Conservation (phyloP, 2,329 filamentous ascomycete genomes). For the Leptosphaerulina australis region DNA sequence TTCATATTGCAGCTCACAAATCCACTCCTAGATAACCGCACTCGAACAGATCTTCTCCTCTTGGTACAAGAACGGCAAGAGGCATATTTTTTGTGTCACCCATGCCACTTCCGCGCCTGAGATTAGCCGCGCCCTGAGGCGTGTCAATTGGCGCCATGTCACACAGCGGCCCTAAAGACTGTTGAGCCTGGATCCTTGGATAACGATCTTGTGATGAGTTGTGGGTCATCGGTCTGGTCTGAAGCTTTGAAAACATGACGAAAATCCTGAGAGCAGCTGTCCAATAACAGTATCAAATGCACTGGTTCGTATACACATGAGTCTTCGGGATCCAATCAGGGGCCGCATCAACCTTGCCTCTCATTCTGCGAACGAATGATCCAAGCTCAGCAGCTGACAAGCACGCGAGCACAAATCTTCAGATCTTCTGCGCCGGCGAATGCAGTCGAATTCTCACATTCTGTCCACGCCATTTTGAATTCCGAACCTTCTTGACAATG, state of each 20-base stretch:
- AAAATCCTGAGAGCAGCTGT: neutral
- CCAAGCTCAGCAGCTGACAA: slow-evolving; percentile 17
- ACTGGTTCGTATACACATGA: neutral
- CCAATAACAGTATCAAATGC: slow-evolving; percentile 3
- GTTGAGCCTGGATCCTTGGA: slow-evolving; percentile 9
- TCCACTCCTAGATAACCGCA: too few relatives aligned
- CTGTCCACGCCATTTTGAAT: neutral
- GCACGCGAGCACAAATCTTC: neutral
- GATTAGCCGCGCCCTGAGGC: slow-evolving; percentile 13
- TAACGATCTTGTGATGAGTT: slow-evolving; percentile 10
- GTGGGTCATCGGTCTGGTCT: slow-evolving; percentile 11
- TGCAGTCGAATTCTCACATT: neutral
- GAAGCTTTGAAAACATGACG: slow-evolving; percentile 9
- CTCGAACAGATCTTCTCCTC: neutral
- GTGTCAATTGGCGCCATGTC: slow-evolving; percentile 15
- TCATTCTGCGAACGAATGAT: slow-evolving; percentile 11
- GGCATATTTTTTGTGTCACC: slow-evolving; percentile 5
- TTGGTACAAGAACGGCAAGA: neutral
- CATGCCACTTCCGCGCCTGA: slow-evolving; percentile 14
- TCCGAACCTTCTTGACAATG: neutral
- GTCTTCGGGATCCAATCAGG: slow-evolving; percentile 13
- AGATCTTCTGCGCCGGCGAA: neutral
- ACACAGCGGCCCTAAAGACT: slow-evolving; percentile 7
- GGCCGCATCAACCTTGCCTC: slow-evolving; percentile 11
- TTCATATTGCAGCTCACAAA: too few relatives aligned